These are phyloP conservation scores for Lactarius psammicola DNA, from an alignment of 768 basidiomycete genomes.

Conservation along the genomic window DNA sequence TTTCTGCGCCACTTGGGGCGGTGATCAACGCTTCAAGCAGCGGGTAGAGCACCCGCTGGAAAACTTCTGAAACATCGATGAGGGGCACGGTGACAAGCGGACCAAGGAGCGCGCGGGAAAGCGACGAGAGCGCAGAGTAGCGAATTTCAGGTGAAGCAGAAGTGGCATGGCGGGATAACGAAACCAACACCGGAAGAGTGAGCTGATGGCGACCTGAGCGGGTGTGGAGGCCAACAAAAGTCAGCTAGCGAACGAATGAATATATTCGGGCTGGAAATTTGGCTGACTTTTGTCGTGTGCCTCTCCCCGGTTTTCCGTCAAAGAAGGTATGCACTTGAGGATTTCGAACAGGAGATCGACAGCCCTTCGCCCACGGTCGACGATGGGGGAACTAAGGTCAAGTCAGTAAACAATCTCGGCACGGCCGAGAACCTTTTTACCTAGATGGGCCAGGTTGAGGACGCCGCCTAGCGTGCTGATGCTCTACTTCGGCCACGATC, in stretches of 20 bases:
- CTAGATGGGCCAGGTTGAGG: constrained; percentile 51
- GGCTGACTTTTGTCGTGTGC: constrained; percentile 43
- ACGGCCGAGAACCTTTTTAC: constrained; percentile 38
- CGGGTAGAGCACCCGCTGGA: constrained; percentile 88
- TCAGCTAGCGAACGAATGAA: constrained; percentile 1
- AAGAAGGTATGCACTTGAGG: constrained; percentile 58
- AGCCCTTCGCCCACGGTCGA: constrained; percentile 80
- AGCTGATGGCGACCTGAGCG: constrained; percentile 27
- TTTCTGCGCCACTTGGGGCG: constrained; percentile 76
- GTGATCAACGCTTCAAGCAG: constrained; percentile 88
- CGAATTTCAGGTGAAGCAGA: constrained; percentile 27
- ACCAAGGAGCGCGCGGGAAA: constrained; percentile 38
- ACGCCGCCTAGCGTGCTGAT: constrained; percentile 50
- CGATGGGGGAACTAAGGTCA: constrained; percentile 58
- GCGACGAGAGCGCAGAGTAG: constrained; percentile 60
- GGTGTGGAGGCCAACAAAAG: background rate
- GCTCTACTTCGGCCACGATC: constrained; percentile 55
- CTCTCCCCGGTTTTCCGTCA: constrained; percentile 49
- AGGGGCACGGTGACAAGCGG: constrained; percentile 39
- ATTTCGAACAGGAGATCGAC: constrained; percentile 77
- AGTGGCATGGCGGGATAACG: constrained; percentile 23
- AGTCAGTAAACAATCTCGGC: constrained; percentile 15
- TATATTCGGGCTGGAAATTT: background rate
- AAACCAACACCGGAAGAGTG: constrained; percentile 21
- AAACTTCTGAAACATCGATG: constrained; percentile 74